Percentiles rank a stretch among this genome's conserved stretches.
phyloP scores from a whole-genome alignment of 1,284 basidiomycete species.

The Microbotryum lychnidis-dioicae region DNA sequence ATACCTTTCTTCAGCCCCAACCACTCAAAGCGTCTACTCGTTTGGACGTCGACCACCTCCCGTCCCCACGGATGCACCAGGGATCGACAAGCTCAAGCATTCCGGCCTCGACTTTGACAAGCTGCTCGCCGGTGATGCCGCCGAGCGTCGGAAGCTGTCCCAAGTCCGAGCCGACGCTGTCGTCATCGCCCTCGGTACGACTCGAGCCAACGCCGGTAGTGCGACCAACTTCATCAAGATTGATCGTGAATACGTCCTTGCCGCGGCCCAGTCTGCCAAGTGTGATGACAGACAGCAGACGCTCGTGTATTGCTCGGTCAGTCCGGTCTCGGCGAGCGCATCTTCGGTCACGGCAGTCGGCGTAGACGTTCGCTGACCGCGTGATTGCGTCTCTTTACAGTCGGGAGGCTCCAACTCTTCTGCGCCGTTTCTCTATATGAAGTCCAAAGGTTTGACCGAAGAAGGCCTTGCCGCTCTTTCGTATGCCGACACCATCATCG shows the following conservation, averaged over 20 bases:
- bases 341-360: not conserved
- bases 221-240: constrained; percentile 61
- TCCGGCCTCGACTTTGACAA: constrained; percentile 59
- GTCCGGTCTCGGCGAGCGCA: not conserved
- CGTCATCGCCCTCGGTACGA: constrained; percentile 55
- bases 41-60: constrained; percentile 55
- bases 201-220: constrained; percentile 53
- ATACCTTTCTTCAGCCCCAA: no score
- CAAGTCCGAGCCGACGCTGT: constrained; percentile 61
- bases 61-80: constrained; percentile 35
- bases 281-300: constrained; percentile 49
- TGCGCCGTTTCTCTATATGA: constrained; percentile 47
- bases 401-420: constrained; percentile 47
- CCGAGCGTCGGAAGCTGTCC: constrained; percentile 46
- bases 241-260: constrained; percentile 65
- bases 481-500: constrained; percentile 59
- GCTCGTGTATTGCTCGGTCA: constrained; percentile 61
- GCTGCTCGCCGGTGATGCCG: constrained; percentile 34
- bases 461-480: constrained; percentile 55
- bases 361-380: not conserved
- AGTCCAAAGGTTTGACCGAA: constrained; percentile 68
- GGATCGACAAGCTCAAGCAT: constrained; percentile 50
- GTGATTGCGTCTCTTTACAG: constrained; percentile 38
- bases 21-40: constrained; percentile 43
- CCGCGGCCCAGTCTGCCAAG: constrained; percentile 57